Base-by-base conservation (phyloP, 768 basidiomycete species). In the Amylocystis lapponica region DNA sequence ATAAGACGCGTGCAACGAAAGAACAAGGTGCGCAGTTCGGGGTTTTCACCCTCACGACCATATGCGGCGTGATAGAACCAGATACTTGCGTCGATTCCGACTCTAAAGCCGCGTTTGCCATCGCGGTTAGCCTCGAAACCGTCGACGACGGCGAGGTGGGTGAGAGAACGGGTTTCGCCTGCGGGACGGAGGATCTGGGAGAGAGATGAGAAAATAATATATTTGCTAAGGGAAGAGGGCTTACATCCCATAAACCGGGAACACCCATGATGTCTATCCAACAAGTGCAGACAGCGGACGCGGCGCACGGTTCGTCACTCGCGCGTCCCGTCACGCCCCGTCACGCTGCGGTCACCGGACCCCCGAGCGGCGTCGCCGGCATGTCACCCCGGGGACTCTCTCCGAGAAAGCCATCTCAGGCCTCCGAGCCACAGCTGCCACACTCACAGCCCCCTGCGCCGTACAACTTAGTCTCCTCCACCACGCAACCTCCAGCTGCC, bases 71-170 rank as follows among this genome's bases (percentile, higher is more conserved):
- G 88, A 48, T 83, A 86, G 57, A 86, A 85, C 85, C 84, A 87
- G 43, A 89, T 62, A 63, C 69, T 83, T 14, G 88, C 88, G 56
- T 95, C 92, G 36, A 94, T 89, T 3, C 92, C 92, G 23, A 95
- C 67, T 17, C 87, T 78, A 49, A 83, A 84, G 7, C 88, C 90
- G 34, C 89, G 75, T 25, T 77, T 66, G 17, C 76, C 75, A 27
- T 74, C 66, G 1, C 71, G 70, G 54, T 88, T 88, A 16, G 72
- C 68, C 41, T 78, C 70, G 57, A 91, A 88, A 0, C 90, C 88
- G 40, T 91, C 81, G 25, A 70, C 68, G 22, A 88, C 76, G 1
- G 88, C 76, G 21, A 93, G 66, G 36, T 88, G 77, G 0, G 86
- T 86, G 27, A 93, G 65, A 9, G 92, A 91, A 23, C 86, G 79